A percentile compares a stretch with the other conserved stretches of the same genome.
Evolutionary conservation across 1,139 yeast genomes (phyloP).

Genomic region (Pichia sp.): DNA sequence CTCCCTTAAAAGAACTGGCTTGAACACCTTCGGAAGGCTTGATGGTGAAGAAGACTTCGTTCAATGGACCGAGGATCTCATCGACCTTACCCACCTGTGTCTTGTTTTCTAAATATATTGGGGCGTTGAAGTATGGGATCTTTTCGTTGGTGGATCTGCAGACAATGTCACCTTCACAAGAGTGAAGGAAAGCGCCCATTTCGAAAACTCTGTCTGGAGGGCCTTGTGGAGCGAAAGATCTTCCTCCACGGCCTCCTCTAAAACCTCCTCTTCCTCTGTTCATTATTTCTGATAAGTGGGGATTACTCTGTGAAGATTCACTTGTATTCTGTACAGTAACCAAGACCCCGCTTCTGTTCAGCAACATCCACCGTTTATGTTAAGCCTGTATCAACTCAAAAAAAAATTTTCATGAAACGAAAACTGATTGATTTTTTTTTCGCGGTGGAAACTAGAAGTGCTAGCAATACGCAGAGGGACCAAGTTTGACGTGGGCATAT

Average conservation of each 20-base stretch:
- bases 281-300: constrained; percentile 3
- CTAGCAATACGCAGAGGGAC: no score
- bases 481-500: no score
- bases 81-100: constrained; percentile 96
- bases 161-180: constrained; percentile 96
- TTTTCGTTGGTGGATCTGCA: constrained; percentile 92
- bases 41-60: constrained; percentile 93
- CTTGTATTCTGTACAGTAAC: not conserved
- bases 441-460: not conserved
- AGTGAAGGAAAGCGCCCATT: constrained; percentile 88
- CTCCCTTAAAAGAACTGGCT: constrained; percentile 86
- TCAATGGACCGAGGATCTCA: constrained; percentile 94
- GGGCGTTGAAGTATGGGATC: constrained; percentile 98
- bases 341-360: no score
- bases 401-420: not conserved
- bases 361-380: not conserved
- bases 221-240: constrained; percentile 60
- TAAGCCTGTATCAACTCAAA: not conserved
- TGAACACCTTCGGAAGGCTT: constrained; percentile 95
- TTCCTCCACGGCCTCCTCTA: constrained; percentile 56
- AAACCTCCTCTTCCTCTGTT: constrained; percentile 34
- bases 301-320: not conserved
- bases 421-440: not conserved
- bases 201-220: constrained; percentile 95
- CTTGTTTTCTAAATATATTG: constrained; percentile 92